Base-by-base conservation (phyloP, 352 stramenopile genomes). In the Phytophthora sansomeana region DNA sequence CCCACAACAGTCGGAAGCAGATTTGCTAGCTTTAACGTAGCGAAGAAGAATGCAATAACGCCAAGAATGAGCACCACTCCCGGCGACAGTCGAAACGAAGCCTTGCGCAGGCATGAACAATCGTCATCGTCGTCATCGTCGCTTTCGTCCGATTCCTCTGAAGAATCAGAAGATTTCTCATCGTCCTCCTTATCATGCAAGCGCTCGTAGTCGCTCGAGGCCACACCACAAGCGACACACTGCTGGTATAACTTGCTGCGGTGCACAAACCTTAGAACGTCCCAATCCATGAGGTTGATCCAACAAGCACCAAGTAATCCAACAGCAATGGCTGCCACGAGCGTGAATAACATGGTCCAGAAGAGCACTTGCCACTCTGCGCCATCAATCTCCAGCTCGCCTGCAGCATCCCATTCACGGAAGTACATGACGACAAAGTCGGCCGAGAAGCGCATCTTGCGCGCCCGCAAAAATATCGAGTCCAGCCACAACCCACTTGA, bases 221-320 rank as follows among this genome's bases (percentile, higher is more conserved):
- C 44, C n/a, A 47, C 41, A 0, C 57, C 54, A 29, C 58, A 36
- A 33, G 58, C 41, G 14, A 69, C 42, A 16, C 52, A 69, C 16
- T 59, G 50, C 7, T 58, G 61, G 10, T 63, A 62, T 14, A 72
- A 8, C n/a, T 32, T 30, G 21, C 54, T 64, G 14, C 61, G 63
- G 41, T 80, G 55, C 24, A 81, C 33, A 26, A 70, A 67, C 2
- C 62, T 58, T 50, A 75, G 53, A 0, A 87, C 47, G 33, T 91
- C 74, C 81, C 79, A 91, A 32, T 91, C 81, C 50, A 75, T 59
- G 11, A 89, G 65, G 32, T 85, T 78, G 24, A 82, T 64, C 81
- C 81, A 91, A 24, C 65, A 72, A 7, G 74, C 67, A 41, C 74
- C 78, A 6, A 80, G 33, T 38, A 74, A 59, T 16, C 67, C 75